Evolutionary conservation across 306 rosid genomes (phyloP).

Genomic region (Canavalia ensiformis): DNA sequence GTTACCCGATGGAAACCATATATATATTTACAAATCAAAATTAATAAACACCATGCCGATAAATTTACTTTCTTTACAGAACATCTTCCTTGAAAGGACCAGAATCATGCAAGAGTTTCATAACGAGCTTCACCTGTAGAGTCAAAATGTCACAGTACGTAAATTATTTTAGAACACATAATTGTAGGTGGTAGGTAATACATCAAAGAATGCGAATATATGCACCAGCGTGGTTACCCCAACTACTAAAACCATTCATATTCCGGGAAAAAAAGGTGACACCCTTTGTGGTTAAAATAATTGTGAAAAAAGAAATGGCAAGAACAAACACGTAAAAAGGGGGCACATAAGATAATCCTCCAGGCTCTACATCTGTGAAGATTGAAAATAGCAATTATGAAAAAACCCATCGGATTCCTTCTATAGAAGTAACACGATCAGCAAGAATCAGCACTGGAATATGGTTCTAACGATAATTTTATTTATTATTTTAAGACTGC

Average conservation of each 20-base stretch:
- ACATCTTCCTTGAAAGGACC: slow-evolving; percentile 86
- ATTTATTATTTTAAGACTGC: no score
- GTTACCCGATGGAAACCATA: slow-evolving; percentile 16
- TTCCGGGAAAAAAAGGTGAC: no score
- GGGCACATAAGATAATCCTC: no score
- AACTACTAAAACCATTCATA: not conserved
- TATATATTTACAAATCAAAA: slow-evolving; percentile 39
- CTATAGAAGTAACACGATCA: no score
- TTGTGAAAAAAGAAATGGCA: no score
- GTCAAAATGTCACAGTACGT: not conserved
- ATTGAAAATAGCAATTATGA: no score
- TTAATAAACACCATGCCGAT: not conserved
- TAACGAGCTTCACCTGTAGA: slow-evolving; percentile 78
- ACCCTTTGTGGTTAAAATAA: no score
- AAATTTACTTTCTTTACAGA: slow-evolving; percentile 31
- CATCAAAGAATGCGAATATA: not conserved
- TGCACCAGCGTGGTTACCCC: not conserved
- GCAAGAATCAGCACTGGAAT: no score
- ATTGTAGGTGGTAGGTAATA: not conserved
- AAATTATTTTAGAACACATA: slow-evolving; percentile 4
- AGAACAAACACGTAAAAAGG: no score
- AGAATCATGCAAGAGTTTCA: slow-evolving; percentile 75
- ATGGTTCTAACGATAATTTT: no score
- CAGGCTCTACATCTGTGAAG: no score
- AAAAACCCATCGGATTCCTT: no score